Conservation (phyloP, 257 asterid species). For the Voacanga thouarsii region DNA sequence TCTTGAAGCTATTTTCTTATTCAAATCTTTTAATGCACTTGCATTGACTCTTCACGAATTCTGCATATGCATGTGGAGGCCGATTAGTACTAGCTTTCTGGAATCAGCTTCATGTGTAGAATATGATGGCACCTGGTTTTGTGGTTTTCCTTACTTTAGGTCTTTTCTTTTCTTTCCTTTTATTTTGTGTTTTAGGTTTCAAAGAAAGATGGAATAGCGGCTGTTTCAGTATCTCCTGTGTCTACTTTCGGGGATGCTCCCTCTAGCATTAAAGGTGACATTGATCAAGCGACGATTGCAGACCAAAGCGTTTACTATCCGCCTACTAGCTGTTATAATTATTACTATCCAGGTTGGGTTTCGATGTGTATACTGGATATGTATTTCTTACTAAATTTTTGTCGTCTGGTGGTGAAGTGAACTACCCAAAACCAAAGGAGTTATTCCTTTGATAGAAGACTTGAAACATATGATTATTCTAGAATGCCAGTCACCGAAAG, state of each 20-base stretch:
- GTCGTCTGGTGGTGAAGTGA: too few species aligned
- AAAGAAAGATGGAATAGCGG: conserved; percentile 36
- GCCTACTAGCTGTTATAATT: conserved; percentile 52
- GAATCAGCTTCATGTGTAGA: too few species aligned
- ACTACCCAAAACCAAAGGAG: not conserved
- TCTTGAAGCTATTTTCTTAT: not conserved
- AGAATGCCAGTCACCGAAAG: not conserved
- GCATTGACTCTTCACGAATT: not conserved
- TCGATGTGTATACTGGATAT: conserved; percentile 12
- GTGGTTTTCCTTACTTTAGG: not conserved
- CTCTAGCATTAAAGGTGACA: conserved; percentile 36
- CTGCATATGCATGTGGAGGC: not conserved
- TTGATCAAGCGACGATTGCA: conserved; percentile 34
- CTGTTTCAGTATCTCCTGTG: conserved; percentile 32
- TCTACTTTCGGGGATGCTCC: conserved; percentile 33
- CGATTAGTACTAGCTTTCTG: not conserved
- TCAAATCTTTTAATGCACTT: not conserved
- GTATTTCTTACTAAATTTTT: not conserved
- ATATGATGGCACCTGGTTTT: not conserved
- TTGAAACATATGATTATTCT: not conserved
- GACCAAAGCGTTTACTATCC: conserved; percentile 55
- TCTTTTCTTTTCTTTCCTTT: not conserved
- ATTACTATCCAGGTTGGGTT: conserved; percentile 59
- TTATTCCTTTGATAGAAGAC: not conserved
- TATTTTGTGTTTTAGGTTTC: conserved; percentile 32